Percentiles rank a stretch among this genome's conserved stretches.
These are phyloP conservation scores for Pythium insidiosum DNA, from an alignment of 352 stramenopile species.

Conservation along the genomic window DNA sequence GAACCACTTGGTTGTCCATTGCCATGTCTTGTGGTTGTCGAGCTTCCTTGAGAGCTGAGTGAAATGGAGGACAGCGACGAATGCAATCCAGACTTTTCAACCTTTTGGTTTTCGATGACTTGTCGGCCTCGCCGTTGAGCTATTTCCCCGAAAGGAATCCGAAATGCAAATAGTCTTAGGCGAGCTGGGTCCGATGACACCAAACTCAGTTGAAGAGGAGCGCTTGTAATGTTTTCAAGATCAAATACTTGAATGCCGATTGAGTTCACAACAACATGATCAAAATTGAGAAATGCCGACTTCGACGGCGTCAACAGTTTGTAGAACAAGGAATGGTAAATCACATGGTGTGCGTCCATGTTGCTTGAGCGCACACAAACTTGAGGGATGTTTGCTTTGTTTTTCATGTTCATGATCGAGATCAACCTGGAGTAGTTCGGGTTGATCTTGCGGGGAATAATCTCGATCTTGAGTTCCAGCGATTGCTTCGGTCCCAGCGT, in stretches of 20 bases:
- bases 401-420: slow-evolving; percentile 83
- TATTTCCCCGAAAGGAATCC: too few species aligned
- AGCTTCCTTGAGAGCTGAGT: slow-evolving; percentile 10
- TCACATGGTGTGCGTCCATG: slow-evolving; percentile 88
- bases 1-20: not conserved
- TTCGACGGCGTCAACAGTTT: slow-evolving; percentile 79
- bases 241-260: slow-evolving; percentile 84
- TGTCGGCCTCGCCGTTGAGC: too few species aligned
- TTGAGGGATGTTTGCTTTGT: slow-evolving; percentile 79
- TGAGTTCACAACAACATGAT: slow-evolving; percentile 80
- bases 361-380: slow-evolving; percentile 87
- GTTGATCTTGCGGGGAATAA: slow-evolving; percentile 86
- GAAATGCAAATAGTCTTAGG: slow-evolving; percentile 72
- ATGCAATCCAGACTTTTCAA: slow-evolving; percentile 3
- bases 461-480: slow-evolving; percentile 84
- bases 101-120: too few species aligned
- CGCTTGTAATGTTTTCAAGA: slow-evolving; percentile 85
- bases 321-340: slow-evolving; percentile 89
- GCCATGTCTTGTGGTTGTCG: not conserved
- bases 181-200: slow-evolving; percentile 66
- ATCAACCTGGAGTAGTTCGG: slow-evolving; percentile 85
- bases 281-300: slow-evolving; percentile 85
- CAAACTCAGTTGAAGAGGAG: slow-evolving; percentile 66
- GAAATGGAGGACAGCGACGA: slow-evolving; percentile 10
- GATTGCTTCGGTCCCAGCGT: slow-evolving; percentile 82